phyloP scores from a whole-genome alignment of 805 yeast genomes.

The Teunomyces stri region DNA sequence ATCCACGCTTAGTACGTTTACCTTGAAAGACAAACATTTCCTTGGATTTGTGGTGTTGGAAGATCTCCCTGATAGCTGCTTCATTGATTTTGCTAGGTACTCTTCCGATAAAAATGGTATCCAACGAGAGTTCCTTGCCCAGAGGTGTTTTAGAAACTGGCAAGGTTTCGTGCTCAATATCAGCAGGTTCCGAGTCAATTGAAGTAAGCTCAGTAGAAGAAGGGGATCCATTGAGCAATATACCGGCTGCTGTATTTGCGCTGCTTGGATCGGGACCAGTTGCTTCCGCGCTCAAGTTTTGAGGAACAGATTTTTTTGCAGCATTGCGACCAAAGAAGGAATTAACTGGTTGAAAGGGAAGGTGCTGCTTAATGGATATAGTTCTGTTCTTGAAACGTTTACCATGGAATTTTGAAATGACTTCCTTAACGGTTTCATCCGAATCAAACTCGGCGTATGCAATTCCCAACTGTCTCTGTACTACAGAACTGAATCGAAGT shows the following conservation, averaged over 20 bases:
- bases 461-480: slow-evolving; percentile 54
- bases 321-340: slow-evolving; percentile 4
- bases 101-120: slow-evolving; percentile 46
- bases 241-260: neutral
- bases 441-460: slow-evolving; percentile 39
- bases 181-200: neutral
- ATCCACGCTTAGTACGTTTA: slow-evolving; percentile 22
- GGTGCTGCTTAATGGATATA: slow-evolving; percentile 39
- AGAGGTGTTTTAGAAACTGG: slow-evolving; percentile 2
- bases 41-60: slow-evolving; percentile 44
- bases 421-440: slow-evolving; percentile 27
- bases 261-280: neutral
- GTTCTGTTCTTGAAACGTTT: slow-evolving; percentile 33
- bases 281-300: neutral
- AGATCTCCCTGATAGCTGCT: slow-evolving; percentile 43
- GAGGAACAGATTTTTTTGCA: slow-evolving; percentile 3
- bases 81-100: slow-evolving; percentile 42
- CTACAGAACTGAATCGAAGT: slow-evolving; percentile 43
- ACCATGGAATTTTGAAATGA: slow-evolving; percentile 25
- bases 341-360: slow-evolving; percentile 15
- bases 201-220: neutral
- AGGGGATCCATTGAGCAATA: too few relatives aligned
- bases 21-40: slow-evolving; percentile 48
- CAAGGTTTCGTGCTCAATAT: slow-evolving; percentile 21
- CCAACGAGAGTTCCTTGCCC: slow-evolving; percentile 11